phyloP scores from a whole-genome alignment of 176 grass and related monocot species.

The Oryza officinalis region DNA sequence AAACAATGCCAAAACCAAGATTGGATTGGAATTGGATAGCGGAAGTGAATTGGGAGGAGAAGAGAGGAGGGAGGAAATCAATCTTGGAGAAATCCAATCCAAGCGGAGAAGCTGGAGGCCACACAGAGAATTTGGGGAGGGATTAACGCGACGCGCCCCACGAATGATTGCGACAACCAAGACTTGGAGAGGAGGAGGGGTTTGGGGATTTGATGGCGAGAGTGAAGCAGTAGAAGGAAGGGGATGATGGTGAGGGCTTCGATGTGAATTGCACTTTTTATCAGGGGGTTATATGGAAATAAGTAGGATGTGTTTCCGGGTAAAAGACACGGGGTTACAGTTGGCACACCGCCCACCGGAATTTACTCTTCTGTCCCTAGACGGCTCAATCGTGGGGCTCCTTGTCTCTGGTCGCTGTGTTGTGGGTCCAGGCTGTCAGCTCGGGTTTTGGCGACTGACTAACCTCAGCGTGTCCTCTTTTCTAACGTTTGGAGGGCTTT shows the following conservation, averaged over 20 bases:
- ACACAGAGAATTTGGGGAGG: not conserved
- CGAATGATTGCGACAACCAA: constrained; percentile 40
- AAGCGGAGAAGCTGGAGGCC: not conserved
- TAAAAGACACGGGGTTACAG: not conserved
- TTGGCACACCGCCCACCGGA: not conserved
- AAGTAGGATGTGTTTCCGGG: not conserved
- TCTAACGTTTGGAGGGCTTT: constrained; percentile 18
- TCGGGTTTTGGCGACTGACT: too few relatives aligned
- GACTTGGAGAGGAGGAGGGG: not conserved
- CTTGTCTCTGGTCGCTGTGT: not conserved
- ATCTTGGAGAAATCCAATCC: constrained; percentile 25
- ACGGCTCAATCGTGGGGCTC: too few relatives aligned
- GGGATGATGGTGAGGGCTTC: not conserved
- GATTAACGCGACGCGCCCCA: constrained; percentile 18
- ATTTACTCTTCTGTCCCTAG: constrained; percentile 5
- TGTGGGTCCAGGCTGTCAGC: constrained; percentile 12
- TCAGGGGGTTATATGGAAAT: not conserved
- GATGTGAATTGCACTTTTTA: not conserved
- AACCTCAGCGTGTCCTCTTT: too few relatives aligned
- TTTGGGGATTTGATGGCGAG: constrained; percentile 15
- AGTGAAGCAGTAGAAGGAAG: not conserved
- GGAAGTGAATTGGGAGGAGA: constrained; percentile 19
- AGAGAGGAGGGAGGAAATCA: not conserved
- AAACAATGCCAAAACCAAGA: not conserved
- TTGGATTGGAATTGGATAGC: not conserved